phyloP scores from a whole-genome alignment of 2,329 filamentous ascomycete genomes.

The Microdochium bolleyi region DNA sequence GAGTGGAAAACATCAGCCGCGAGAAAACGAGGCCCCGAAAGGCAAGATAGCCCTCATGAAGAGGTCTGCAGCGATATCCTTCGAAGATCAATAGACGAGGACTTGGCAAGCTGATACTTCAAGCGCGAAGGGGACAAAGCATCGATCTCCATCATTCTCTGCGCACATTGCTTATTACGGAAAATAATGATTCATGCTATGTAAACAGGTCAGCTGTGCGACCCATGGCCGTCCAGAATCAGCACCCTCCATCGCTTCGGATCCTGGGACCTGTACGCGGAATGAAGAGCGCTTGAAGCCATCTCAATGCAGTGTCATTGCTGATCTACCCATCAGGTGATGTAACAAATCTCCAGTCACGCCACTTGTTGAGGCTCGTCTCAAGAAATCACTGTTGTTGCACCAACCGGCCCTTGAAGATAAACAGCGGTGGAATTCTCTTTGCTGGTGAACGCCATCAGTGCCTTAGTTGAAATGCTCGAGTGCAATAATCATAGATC shows the following conservation, averaged over 20 bases:
- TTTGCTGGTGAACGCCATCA: not conserved
- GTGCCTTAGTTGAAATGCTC: not conserved
- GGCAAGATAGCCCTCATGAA: not conserved
- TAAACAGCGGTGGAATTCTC: not conserved
- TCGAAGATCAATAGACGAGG: not conserved
- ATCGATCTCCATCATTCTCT: not conserved
- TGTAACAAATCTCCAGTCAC: not conserved
- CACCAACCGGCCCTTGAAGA: not conserved
- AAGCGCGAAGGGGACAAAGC: not conserved
- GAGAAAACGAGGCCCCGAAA: not conserved
- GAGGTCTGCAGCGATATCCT: not conserved
- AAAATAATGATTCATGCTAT: not conserved
- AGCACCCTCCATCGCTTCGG: not conserved
- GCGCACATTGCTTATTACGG: not conserved
- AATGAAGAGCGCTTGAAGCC: not conserved
- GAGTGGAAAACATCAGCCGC: not conserved
- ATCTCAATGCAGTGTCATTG: not conserved
- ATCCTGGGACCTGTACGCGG: not conserved
- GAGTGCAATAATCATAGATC: not conserved
- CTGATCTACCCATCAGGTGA: not conserved
- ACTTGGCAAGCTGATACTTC: not conserved
- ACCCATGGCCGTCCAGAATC: not conserved
- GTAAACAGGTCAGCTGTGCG: not conserved
- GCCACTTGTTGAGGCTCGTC: not conserved
- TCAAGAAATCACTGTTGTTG: not conserved